A percentile compares a stretch with the other conserved stretches of the same genome.
These are phyloP conservation scores for Zygosaccharomyces lentus DNA, from an alignment of 805 yeast genomes.

Conservation along the genomic window DNA sequence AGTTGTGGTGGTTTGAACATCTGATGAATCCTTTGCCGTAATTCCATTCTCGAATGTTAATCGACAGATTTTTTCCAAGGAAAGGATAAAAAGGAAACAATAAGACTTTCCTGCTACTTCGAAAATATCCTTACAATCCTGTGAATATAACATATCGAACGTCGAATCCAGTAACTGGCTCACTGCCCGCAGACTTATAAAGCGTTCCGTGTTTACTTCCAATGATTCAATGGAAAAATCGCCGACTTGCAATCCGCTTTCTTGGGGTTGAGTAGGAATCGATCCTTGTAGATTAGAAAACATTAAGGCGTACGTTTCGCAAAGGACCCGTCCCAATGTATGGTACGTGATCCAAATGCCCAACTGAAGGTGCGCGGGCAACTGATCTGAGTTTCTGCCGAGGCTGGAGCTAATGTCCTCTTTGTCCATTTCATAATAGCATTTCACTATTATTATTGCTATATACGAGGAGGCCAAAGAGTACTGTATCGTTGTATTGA, in stretches of 20 bases:
- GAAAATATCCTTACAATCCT: not conserved
- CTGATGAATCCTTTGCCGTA: conserved; percentile 1
- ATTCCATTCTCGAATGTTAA: not conserved
- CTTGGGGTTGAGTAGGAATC: not conserved
- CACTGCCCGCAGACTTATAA: conserved; percentile 1
- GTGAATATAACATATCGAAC: not conserved
- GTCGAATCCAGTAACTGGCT: conserved; percentile 3
- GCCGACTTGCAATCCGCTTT: not conserved
- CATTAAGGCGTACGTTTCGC: conserved; percentile 1
- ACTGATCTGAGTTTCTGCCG: not conserved
- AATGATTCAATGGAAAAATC: conserved; percentile 3
- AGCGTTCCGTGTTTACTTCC: not conserved
- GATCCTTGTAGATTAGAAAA: conserved; percentile 5
- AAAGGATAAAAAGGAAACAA: conserved; percentile 3
- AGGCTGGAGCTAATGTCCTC: not conserved
- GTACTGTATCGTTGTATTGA: conserved; percentile 1
- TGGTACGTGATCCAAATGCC: conserved; percentile 4
- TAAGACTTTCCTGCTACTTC: not conserved
- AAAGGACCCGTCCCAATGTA: conserved; percentile 1
- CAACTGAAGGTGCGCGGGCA: conserved; percentile 3
- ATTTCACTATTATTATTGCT: not conserved
- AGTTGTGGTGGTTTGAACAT: not conserved
- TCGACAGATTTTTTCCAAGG: not conserved
- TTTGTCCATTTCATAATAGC: not conserved
- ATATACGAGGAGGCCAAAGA: not conserved